These are phyloP conservation scores for Boletus sp. DNA, from an alignment of 1,284 basidiomycete species.

Conservation along the genomic window DNA sequence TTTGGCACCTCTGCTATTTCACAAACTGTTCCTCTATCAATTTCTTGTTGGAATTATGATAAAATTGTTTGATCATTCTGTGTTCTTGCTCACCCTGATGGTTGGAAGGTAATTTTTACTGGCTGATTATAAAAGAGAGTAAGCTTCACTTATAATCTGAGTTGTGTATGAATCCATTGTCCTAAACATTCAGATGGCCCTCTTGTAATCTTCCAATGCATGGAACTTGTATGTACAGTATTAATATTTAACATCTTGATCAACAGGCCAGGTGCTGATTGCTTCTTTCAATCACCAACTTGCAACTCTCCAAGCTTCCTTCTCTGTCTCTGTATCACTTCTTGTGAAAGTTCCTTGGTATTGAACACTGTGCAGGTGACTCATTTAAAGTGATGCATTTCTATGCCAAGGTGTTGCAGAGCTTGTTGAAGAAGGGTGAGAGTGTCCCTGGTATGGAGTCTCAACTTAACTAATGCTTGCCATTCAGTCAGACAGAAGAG, in stretches of 20 bases:
- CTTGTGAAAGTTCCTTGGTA: neutral
- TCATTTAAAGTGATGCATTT: neutral
- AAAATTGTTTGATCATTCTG: neutral
- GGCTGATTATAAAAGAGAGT: too few relatives aligned
- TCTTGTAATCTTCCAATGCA: constrained; percentile 4
- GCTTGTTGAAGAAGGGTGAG: too few relatives aligned
- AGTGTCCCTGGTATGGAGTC: too few relatives aligned
- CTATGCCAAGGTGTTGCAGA: neutral
- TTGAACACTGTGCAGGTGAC: neutral
- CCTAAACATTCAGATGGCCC: neutral
- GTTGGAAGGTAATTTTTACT: too few relatives aligned
- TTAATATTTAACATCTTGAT: neutral
- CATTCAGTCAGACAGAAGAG: too few relatives aligned
- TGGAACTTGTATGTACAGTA: constrained; percentile 14
- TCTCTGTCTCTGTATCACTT: too few relatives aligned
- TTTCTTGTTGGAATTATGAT: constrained; percentile 5
- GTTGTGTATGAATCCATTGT: neutral
- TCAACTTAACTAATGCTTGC: too few relatives aligned
- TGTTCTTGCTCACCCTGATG: neutral
- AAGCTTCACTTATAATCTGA: constrained; percentile 4
- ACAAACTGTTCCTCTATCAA: neutral
- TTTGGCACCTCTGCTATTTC: neutral
- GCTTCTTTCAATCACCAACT: neutral
- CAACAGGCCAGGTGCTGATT: neutral
- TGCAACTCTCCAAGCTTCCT: neutral